Percentiles rank a stretch among this genome's conserved stretches.
Evolutionary conservation across 306 rosid species (phyloP).

Genomic region (cucumber (Cucumis sativus)): DNA sequence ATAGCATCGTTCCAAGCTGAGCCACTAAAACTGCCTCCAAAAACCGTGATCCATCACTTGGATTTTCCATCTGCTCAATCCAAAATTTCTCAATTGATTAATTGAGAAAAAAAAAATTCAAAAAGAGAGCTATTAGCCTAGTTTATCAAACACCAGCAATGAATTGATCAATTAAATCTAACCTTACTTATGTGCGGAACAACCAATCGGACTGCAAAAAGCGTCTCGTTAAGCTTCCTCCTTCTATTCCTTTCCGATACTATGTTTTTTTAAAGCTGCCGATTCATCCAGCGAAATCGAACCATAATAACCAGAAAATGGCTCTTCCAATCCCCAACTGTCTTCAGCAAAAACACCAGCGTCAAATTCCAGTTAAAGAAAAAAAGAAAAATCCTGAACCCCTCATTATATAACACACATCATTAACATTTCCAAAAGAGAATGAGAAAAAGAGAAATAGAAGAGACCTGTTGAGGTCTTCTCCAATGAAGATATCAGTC

Average conservation of each 20-base stretch:
- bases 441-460: not conserved
- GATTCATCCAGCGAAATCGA: slow-evolving; percentile 90
- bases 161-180: not conserved
- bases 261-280: slow-evolving; percentile 74
- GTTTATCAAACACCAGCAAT: not conserved
- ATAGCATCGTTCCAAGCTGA: too few species aligned
- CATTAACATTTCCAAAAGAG: not conserved
- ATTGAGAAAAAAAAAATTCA: not conserved
- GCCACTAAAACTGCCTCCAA: too few species aligned
- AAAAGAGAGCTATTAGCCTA: not conserved
- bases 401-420: not conserved
- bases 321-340: slow-evolving; percentile 79
- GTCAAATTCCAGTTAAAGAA: not conserved
- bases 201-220: slow-evolving; percentile 83
- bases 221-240: slow-evolving; percentile 85
- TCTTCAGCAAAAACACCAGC: not conserved
- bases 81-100: not conserved
- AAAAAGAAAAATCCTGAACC: not conserved
- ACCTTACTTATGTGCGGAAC: slow-evolving; percentile 97
- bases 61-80: slow-evolving; percentile 50
- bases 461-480: slow-evolving; percentile 62
- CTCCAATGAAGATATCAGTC: slow-evolving; percentile 53
- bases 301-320: slow-evolving; percentile 58
- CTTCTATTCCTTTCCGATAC: slow-evolving; percentile 83
- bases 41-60: too few species aligned